Base-by-base conservation (phyloP, 768 basidiomycete species). In the Pleurotus sapidus region DNA sequence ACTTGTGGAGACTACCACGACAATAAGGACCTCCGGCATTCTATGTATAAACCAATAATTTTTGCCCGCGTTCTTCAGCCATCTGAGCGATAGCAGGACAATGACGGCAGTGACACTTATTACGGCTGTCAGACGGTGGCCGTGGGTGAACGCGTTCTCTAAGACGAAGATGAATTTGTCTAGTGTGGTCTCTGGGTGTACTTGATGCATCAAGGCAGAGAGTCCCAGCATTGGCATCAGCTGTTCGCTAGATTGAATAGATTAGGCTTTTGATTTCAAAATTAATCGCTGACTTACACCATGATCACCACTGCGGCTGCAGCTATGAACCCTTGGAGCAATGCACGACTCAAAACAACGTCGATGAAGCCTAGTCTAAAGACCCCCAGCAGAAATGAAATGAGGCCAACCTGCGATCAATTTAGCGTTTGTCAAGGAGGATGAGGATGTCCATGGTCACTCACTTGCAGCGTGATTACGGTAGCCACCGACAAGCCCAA, bases 351-450 rank as follows among this genome's bases (percentile, higher is more conserved):
- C 25, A 98, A 80, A 4, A 96, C 90, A 11, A 96, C 95, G 68
- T 98, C 95, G 54, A 96, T 84, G 71, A 96, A 96, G 2, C 95
- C 94, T 8, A 98, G 77, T 23, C 93, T 81, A 67, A 95, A 87
- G 64, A 96, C 83, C 2, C 95, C 95, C 27, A 97, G 79, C 23
- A 90, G 68, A 59, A 92, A 93, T 1, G 93, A 88, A 61, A 97
- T 88, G 30, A 95, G 63, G 39, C 94, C 94, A 62, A 87, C 89
- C 89, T 92, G 60, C 4, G 39, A 46, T 49, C 15, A 18, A 45
- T 27, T 43, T 45, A 18, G 11, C 14, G 38, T 15, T 49, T 15
- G 51, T 46, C 4, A 58, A 20, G 39, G 14, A 17, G 23, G 8
- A 20, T 15, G 34, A 49, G 38, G 42, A 30, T 37, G 40, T 27